phyloP scores from a whole-genome alignment of 768 basidiomycete genomes.

The Serendipita sp. region DNA sequence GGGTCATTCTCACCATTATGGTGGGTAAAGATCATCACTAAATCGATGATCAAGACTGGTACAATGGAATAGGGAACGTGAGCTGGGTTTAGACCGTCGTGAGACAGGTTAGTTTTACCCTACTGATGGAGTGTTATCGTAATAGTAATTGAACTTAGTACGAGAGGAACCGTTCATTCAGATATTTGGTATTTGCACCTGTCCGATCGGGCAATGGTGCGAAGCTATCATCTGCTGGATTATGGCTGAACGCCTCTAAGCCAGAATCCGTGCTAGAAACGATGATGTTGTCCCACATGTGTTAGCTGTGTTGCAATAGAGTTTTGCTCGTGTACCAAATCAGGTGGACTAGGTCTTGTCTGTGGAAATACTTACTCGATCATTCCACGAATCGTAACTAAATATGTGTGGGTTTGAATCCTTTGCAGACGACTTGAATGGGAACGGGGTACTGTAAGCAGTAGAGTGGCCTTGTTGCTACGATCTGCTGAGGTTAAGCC shows the following conservation, averaged over 20 bases:
- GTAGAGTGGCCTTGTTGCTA: conserved; percentile 69
- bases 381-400: conserved; percentile 44
- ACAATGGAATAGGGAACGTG: conserved; percentile 70
- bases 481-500: conserved; percentile 64
- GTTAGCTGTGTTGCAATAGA: conserved; percentile 49
- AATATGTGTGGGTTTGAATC: conserved; percentile 58
- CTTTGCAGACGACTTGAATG: conserved; percentile 69
- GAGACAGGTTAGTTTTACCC: conserved; percentile 80
- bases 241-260: conserved; percentile 78
- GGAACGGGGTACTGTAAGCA: conserved; percentile 60
- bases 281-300: conserved; percentile 55
- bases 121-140: conserved; percentile 62
- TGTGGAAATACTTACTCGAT: conserved; percentile 39
- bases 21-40: too few relatives aligned
- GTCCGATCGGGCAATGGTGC: conserved; percentile 64
- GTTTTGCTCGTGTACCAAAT: conserved; percentile 59
- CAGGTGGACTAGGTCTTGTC: conserved; percentile 31
- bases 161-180: conserved; percentile 72
- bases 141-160: conserved; percentile 71
- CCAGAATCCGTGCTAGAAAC: conserved; percentile 65
- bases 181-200: conserved; percentile 70
- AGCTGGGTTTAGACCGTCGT: conserved; percentile 73
- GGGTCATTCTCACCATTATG: too few relatives aligned
- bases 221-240: conserved; percentile 73
- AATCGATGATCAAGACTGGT: too few relatives aligned